Percentiles rank a stretch among this genome's conserved stretches.
These are phyloP conservation scores for Colletotrichum siamense DNA, from an alignment of 2,329 filamentous ascomycete species.

Conservation along the genomic window DNA sequence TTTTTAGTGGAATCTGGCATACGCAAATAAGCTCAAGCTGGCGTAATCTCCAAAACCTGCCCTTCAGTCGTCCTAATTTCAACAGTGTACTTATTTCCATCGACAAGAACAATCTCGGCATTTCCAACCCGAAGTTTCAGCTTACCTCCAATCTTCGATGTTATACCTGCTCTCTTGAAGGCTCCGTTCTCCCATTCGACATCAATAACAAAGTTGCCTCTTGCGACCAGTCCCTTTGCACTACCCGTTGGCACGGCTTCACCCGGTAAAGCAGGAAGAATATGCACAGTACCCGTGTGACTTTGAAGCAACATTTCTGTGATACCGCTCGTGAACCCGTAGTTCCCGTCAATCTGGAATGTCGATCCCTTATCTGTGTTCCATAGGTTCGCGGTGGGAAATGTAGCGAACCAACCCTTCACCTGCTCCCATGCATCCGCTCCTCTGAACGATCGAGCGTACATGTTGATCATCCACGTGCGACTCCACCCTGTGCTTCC, in stretches of 20 bases:
- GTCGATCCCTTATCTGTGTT: constrained; percentile 29
- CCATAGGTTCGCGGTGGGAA: constrained; percentile 45
- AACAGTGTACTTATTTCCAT: neutral
- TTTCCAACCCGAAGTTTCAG: neutral
- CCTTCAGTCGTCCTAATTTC: neutral
- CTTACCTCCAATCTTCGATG: neutral
- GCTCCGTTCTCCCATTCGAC: neutral
- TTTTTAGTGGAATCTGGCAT: neutral
- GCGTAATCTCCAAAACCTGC: neutral
- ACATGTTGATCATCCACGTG: neutral
- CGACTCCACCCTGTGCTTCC: constrained; percentile 20
- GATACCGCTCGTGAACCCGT: constrained; percentile 48
- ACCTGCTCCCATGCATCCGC: constrained; percentile 37
- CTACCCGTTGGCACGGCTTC: neutral
- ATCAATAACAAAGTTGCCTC: neutral
- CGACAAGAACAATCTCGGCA: neutral
- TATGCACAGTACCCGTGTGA: constrained; percentile 30
- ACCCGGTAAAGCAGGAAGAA: constrained; percentile 25
- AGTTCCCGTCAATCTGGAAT: constrained; percentile 57
- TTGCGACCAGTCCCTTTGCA: neutral
- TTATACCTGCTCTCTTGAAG: neutral
- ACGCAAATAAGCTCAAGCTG: neutral
- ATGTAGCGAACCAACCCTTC: constrained; percentile 37
- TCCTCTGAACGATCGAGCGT: neutral
- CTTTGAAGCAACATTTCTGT: constrained; percentile 50